Conservation (phyloP, 768 basidiomycete species). For the Suillus luteus region DNA sequence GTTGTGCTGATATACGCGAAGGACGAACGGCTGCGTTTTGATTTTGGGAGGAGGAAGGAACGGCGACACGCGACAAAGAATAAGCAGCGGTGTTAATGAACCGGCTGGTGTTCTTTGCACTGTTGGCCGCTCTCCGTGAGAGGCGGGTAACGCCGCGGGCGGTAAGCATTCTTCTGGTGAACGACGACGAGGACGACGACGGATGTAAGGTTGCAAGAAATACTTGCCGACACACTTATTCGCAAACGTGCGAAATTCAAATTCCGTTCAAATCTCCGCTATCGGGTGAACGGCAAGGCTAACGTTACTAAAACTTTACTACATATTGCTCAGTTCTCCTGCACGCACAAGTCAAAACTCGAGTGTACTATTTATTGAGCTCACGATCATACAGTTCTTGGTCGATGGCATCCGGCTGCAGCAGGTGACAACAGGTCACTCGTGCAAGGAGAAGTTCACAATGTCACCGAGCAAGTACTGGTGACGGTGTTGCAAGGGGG, state of each 20-base stretch:
- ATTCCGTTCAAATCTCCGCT: slow-evolving; percentile 2
- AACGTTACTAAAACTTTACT: no score
- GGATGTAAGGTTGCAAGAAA: slow-evolving; percentile 31
- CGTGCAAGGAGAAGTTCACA: no score
- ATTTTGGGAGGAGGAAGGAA: slow-evolving; percentile 46
- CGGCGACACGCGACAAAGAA: slow-evolving; percentile 53
- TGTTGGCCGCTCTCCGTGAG: slow-evolving; percentile 80
- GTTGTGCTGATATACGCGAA: slow-evolving; percentile 46
- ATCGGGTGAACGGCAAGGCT: no score
- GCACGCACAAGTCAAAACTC: no score
- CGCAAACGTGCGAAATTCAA: slow-evolving; percentile 5
- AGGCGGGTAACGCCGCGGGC: slow-evolving; percentile 86
- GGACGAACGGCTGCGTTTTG: slow-evolving; percentile 51
- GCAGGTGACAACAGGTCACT: no score
- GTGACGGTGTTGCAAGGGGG: no score
- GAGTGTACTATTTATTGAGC: no score
- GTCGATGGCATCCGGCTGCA: no score
- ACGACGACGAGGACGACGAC: slow-evolving; percentile 28
- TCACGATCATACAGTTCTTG: no score
- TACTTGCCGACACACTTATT: slow-evolving; percentile 19
- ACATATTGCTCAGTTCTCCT: no score
- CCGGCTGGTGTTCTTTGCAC: slow-evolving; percentile 68
- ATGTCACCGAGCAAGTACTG: no score
- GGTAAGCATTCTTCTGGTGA: slow-evolving; percentile 69
- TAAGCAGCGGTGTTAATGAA: slow-evolving; percentile 80